phyloP scores from a whole-genome alignment of 2,329 filamentous ascomycete species.

The Pseudopithomyces chartarum region DNA sequence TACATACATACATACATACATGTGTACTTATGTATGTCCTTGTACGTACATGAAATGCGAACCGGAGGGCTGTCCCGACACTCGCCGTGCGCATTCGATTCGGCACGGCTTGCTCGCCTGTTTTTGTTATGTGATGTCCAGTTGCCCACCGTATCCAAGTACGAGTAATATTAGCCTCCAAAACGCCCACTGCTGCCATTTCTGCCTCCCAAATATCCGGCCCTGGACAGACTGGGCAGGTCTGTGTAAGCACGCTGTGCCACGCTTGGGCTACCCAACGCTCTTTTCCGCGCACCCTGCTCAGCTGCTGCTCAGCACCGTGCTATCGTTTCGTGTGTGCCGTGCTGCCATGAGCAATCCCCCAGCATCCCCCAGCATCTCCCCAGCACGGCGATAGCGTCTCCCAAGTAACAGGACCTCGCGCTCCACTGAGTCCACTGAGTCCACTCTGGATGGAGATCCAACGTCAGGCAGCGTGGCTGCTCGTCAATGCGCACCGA shows the following conservation, averaged over 20 bases:
- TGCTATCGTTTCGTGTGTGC: constrained; percentile 14
- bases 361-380: constrained; percentile 5
- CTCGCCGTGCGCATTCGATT: constrained; percentile 8
- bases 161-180: constrained; percentile 24
- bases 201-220: constrained; percentile 22
- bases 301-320: constrained; percentile 10
- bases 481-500: constrained; percentile 25
- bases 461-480: constrained; percentile 23
- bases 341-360: no score
- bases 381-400: constrained; percentile 6
- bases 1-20: not conserved
- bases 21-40: no score
- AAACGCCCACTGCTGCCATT: constrained; percentile 22
- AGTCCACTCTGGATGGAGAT: constrained; percentile 15
- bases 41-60: constrained; percentile 3
- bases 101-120: not conserved
- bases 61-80: constrained; percentile 11
- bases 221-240: not conserved
- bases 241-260: constrained; percentile 25
- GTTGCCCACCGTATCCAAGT: not conserved
- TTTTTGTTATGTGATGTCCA: no score
- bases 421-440: no score
- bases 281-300: constrained; percentile 10
- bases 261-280: constrained; percentile 22
- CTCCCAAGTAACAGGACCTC: constrained; percentile 4